phyloP scores from a whole-genome alignment of 2,329 filamentous ascomycete species.

The Pezizomycotina sp. region DNA sequence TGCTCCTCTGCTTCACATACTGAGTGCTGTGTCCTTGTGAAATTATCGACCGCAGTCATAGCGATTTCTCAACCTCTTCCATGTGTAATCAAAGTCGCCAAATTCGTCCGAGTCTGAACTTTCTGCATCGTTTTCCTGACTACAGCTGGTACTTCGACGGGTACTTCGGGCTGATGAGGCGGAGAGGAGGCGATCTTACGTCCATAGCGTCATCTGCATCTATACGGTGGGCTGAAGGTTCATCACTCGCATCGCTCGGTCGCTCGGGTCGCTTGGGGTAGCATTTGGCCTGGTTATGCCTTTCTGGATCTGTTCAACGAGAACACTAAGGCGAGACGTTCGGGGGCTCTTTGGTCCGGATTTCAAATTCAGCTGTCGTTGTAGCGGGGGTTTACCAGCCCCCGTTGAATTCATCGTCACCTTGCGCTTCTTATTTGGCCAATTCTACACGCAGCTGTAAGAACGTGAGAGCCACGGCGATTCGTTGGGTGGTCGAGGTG shows the following conservation, averaged over 20 bases:
- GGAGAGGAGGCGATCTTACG: slow-evolving; percentile 27
- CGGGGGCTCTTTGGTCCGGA: no score
- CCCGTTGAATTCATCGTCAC: slow-evolving; percentile 35
- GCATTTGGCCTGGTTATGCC: slow-evolving; percentile 32
- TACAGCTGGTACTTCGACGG: not conserved
- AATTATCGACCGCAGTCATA: slow-evolving; percentile 12
- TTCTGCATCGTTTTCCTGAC: slow-evolving; percentile 2
- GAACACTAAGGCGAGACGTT: slow-evolving; percentile 36
- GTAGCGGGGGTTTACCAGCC: no score
- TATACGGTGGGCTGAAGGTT: slow-evolving; percentile 32
- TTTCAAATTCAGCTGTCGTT: no score
- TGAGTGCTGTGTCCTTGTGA: slow-evolving; percentile 9
- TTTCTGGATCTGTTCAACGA: slow-evolving; percentile 50
- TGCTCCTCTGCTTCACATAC: no score
- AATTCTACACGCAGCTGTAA: slow-evolving; percentile 39
- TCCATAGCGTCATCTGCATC: slow-evolving; percentile 28
- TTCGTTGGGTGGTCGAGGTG: slow-evolving; percentile 8
- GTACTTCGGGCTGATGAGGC: not conserved
- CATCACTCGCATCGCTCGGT: slow-evolving; percentile 8
- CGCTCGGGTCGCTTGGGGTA: no score
- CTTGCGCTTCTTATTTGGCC: slow-evolving; percentile 46
- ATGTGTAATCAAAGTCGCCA: slow-evolving; percentile 26
- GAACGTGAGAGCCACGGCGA: slow-evolving; percentile 23
- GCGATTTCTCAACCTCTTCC: slow-evolving; percentile 24
- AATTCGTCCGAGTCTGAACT: slow-evolving; percentile 21